Percentiles rank a stretch among this genome's conserved stretches.
phyloP scores from a whole-genome alignment of 225 moss, liverwort and hornwort species.

The Pseudoscleropodium purum region DNA sequence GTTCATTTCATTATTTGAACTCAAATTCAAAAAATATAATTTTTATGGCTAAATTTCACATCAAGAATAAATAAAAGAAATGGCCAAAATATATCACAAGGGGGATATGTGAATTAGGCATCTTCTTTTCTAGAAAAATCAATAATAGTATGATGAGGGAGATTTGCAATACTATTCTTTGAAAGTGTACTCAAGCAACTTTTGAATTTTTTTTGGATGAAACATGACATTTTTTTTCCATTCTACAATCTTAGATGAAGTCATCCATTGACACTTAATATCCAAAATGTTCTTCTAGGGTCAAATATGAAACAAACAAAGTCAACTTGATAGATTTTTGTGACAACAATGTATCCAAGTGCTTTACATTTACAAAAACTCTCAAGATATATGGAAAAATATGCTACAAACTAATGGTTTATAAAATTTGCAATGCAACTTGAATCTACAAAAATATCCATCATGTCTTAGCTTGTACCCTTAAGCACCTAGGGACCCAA shows the following conservation, averaged over 20 bases:
- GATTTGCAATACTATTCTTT: background rate
- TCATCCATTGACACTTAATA: background rate
- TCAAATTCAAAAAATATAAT: background rate
- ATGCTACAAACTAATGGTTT: background rate
- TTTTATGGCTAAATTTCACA: background rate
- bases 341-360: background rate
- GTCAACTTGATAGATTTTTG: background rate
- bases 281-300: rapidly evolving
- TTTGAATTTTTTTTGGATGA: background rate
- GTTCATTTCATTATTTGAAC: background rate
- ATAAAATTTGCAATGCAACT: background rate
- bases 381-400: background rate
- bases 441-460: background rate
- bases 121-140: background rate
- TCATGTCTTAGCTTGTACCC: background rate
- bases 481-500: no score
- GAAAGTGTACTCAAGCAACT: background rate
- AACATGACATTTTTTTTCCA: no score
- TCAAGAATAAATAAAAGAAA: background rate
- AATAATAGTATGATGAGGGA: background rate
- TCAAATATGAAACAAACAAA: background rate
- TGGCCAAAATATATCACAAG: background rate
- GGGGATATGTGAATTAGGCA: background rate
- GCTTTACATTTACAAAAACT: background rate
- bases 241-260: background rate